Percentiles rank a stretch among this genome's conserved stretches.
Evolutionary conservation across 768 basidiomycete species (phyloP).

Genomic region (Mycena rosella): DNA sequence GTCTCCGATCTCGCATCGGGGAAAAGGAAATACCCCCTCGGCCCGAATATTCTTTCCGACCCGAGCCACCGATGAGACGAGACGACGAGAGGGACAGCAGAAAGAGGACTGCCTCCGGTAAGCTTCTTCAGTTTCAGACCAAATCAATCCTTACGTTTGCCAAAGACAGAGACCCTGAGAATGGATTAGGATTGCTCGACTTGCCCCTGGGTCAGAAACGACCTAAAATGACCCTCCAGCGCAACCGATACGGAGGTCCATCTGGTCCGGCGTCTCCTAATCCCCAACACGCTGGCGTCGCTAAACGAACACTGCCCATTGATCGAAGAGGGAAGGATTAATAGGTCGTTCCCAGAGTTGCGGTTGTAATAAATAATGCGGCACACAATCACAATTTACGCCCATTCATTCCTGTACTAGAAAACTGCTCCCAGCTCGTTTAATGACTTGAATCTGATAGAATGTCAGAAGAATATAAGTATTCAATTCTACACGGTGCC

Average conservation of each 20-base stretch:
- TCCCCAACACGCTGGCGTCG: constrained; percentile 17
- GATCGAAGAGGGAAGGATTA: constrained; percentile 68
- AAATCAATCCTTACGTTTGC: not conserved
- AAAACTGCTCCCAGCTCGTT: too few species aligned
- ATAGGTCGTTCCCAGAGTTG: too few species aligned
- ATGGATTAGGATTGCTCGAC: constrained; percentile 25
- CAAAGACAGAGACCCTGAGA: constrained; percentile 30
- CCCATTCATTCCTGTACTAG: too few species aligned
- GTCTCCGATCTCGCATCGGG: constrained; percentile 70
- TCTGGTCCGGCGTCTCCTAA: constrained; percentile 25
- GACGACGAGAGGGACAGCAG: constrained; percentile 78
- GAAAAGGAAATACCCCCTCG: constrained; percentile 66
- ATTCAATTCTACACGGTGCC: too few species aligned
- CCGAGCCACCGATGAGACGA: constrained; percentile 54
- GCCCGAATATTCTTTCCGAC: constrained; percentile 61
- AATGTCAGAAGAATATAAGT: too few species aligned
- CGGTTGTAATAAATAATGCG: too few species aligned
- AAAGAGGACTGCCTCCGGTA: constrained; percentile 80
- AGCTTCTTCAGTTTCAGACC: constrained; percentile 35
- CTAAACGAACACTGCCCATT: constrained; percentile 26
- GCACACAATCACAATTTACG: too few species aligned
- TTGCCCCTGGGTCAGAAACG: constrained; percentile 22
- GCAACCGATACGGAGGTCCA: constrained; percentile 26
- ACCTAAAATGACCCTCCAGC: constrained; percentile 26
- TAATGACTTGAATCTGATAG: too few species aligned